Percentiles rank a stretch among this genome's conserved stretches.
Conservation (phyloP, 495 filamentous ascomycete species). For the Annulohypoxylon moriforme region DNA sequence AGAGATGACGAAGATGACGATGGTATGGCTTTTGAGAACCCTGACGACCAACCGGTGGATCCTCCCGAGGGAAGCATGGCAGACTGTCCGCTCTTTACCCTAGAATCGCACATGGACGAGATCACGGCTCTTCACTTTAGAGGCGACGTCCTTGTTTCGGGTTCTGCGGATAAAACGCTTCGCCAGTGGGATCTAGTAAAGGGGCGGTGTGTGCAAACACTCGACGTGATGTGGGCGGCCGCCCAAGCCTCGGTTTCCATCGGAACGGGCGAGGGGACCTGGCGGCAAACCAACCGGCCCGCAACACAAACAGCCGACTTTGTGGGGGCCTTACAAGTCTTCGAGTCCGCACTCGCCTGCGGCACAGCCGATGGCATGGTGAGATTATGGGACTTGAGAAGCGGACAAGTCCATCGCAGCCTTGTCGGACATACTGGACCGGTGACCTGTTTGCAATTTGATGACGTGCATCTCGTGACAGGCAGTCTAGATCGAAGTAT, state of each 20-base stretch:
- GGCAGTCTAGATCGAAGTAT: slow-evolving; percentile 94
- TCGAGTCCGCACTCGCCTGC: slow-evolving; percentile 96
- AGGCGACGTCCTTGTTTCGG: slow-evolving; percentile 89
- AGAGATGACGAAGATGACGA: slow-evolving; percentile 73
- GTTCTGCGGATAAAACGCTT: slow-evolving; percentile 95
- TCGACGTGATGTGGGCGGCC: slow-evolving; percentile 99
- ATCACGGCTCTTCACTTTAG: slow-evolving; percentile 93
- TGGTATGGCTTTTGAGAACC: slow-evolving; percentile 68
- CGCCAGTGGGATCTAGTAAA: slow-evolving; percentile 97
- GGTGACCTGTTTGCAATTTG: slow-evolving; percentile 95
- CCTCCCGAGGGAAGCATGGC: slow-evolving; percentile 78
- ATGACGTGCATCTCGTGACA: slow-evolving; percentile 94
- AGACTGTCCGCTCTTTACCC: slow-evolving; percentile 86
- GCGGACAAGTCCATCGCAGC: slow-evolving; percentile 95
- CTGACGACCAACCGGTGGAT: slow-evolving; percentile 69
- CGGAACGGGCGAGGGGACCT: slow-evolving; percentile 64
- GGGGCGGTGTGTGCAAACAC: slow-evolving; percentile 94
- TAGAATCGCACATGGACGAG: slow-evolving; percentile 92
- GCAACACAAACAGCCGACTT: slow-evolving; percentile 80
- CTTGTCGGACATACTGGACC: slow-evolving; percentile 96
- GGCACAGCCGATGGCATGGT: slow-evolving; percentile 99
- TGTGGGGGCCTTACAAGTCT: slow-evolving; percentile 94
- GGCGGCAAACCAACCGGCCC: slow-evolving; percentile 67
- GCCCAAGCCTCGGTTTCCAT: slow-evolving; percentile 84
- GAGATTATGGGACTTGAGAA: slow-evolving; percentile 94